Evolutionary conservation across 139 green algal species (phyloP), one percentile per base, ranked within the genome.

Genomic region (Coelastrella sp.): DNA sequence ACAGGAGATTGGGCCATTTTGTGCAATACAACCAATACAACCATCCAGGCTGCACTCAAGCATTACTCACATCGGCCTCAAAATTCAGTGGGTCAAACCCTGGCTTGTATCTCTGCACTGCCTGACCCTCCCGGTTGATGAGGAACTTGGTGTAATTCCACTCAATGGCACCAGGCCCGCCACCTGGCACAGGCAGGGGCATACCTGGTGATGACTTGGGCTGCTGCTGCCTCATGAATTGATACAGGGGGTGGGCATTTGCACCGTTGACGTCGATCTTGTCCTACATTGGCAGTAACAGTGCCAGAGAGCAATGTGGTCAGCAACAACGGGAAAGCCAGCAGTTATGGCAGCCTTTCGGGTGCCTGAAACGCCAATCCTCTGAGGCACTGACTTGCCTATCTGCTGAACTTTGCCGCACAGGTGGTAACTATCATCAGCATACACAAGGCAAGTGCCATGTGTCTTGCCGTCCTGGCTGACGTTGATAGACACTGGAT

Each of bases 191-290:
- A 7, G 85, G 85, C 7, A 24, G 24, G 11, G 73, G n/a, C 15
- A 22, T 9, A 57, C 85, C 85, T 0, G 85, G 85, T 20, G 73
- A 60, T 56, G 85, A 90, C 22, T 27, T 58, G 9, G 85, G 73
- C 73, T 90, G 85, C 85, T 90, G 85, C 25, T 78, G 59, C 17
- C 61, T 35, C 60, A 99, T 85, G 87, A 95, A 97, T 60, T 92
- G 91, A 94, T 98, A 99, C 82, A 99, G 87, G 12, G 96, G 97
- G 91, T 98, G 93, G 3, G 96, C 92, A 19, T 85, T 49, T 0
- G 91, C 59, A 8, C 96, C 97, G 88, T 99, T 99, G 5, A 98
- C 96, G 7, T 97, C 94, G 8, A 99, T 93, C 87, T 97, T 97
- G 91, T 97, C 94, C 93, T 94, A 87, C 76, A 91, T 11, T 3